phyloP scores from a whole-genome alignment of 176 grass and related monocot genomes.

The Musa troglodytarum region DNA sequence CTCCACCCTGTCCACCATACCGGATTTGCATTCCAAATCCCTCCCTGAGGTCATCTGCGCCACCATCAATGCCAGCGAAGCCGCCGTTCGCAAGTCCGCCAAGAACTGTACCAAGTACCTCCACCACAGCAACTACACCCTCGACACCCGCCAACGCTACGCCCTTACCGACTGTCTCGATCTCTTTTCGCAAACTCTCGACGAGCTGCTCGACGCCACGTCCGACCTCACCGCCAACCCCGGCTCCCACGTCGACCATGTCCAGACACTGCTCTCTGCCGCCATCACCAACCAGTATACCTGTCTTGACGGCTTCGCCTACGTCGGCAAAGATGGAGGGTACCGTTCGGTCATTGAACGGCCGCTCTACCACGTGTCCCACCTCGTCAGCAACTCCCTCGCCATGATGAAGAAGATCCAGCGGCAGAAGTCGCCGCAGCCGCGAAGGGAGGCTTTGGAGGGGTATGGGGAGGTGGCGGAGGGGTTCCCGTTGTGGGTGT shows the following conservation, averaged over 20 bases:
- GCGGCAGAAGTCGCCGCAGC: neutral
- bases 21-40: conserved; percentile 42
- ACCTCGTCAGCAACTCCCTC: conserved; percentile 76
- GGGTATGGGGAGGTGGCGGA: conserved; percentile 54
- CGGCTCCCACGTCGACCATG: conserved; percentile 25
- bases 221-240: conserved; percentile 19
- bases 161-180: conserved; percentile 67
- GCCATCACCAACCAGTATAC: conserved; percentile 86
- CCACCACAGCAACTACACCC: neutral
- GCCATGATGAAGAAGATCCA: conserved; percentile 70
- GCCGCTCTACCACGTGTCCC: conserved; percentile 28
- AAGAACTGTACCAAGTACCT: conserved; percentile 55
- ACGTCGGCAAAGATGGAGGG: conserved; percentile 25
- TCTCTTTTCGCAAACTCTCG: conserved; percentile 50
- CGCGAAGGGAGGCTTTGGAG: conserved; percentile 34
- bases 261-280: conserved; percentile 60
- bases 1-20: conserved; percentile 51
- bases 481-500: conserved; percentile 57
- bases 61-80: conserved; percentile 37
- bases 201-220: conserved; percentile 37
- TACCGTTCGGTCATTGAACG: conserved; percentile 40
- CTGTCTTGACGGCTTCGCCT: conserved; percentile 60
- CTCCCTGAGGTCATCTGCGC: conserved; percentile 49
- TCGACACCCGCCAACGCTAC: conserved; percentile 24
- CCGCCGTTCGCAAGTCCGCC: conserved; percentile 24